These are phyloP conservation scores for carrot (Daucus carota) DNA, from an alignment of 129 eudicot species.

Conservation along the genomic window DH1_v3.0 NC_030383.2:9045501-9046000, in stretches of 20 bases:
- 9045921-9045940: conserved; percentile 54
- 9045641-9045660: conserved; percentile 67
- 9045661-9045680: conserved; percentile 90
- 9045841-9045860: conserved; percentile 60
- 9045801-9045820: conserved; percentile 50
- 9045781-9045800: conserved; percentile 46
- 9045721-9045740: conserved; percentile 47
- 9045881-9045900: conserved; percentile 56
- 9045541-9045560: conserved; percentile 83
- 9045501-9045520: conserved; percentile 51
- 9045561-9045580: conserved; percentile 77
- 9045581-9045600: conserved; percentile 73
- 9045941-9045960: conserved; percentile 33
- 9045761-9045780: conserved; percentile 75
- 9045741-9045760: conserved; percentile 75
- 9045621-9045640: conserved; percentile 59
- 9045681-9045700: conserved; percentile 92
- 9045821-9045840: conserved; percentile 64
- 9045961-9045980: conserved; percentile 74
- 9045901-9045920: conserved; percentile 46
- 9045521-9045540: conserved; percentile 62
- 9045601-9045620: conserved; percentile 44
- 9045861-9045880: conserved; percentile 62
- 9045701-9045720: conserved; percentile 36
- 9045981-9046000: conserved; percentile 84